Base-by-base conservation (phyloP, 2,329 filamentous ascomycete genomes). In the Cladosporium oxysporum region DNA sequence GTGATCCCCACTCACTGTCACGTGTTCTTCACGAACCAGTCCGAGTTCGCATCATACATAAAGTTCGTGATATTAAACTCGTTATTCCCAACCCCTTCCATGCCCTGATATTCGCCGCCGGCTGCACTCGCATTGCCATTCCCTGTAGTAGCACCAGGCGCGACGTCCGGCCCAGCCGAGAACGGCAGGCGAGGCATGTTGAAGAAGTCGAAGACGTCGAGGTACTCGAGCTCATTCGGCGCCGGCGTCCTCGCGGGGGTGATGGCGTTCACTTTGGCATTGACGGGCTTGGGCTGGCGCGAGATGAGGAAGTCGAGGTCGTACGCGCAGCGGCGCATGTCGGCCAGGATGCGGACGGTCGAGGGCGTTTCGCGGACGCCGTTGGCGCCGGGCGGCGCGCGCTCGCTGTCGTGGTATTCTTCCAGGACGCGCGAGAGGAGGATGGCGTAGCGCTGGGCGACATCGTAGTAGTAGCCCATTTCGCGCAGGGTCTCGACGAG, bases 181-280 rank as follows among this genome's bases (percentile, higher is more conserved):
- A 80, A 78, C 0, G 85, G 85, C 28, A 97, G 80, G 21, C 92
- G 83, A 0, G 93, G 93, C 65, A 96, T 88, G 75, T 97, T 97
- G 83, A 97, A 97, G 75, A 96, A 97, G 72, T 95, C 92, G 76
- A 97, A 97, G 0, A 97, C 91, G 72, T 97, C 93, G 2, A 97
- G 82, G 75, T 96, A 96, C 76, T 96, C 93, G 3, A 97, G 82
- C 74, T 96, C 92, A 71, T 95, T 92, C 1, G 90, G 86, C 11
- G 88, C 90, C 0, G 91, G 91, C 58, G 67, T 75, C 66, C 76
- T 62, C 69, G 64, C 81, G 70, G 67, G 76, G 1, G 76, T 77
- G 3, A 78, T 74, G 0, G 49, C 50, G 23, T 57, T 63, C 50
- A 49, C 4, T 28, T 63, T 63, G 7, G 66, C 66, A 16, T 60